Base-by-base conservation (phyloP, 306 rosid species). In the Rosa persica region DNA sequence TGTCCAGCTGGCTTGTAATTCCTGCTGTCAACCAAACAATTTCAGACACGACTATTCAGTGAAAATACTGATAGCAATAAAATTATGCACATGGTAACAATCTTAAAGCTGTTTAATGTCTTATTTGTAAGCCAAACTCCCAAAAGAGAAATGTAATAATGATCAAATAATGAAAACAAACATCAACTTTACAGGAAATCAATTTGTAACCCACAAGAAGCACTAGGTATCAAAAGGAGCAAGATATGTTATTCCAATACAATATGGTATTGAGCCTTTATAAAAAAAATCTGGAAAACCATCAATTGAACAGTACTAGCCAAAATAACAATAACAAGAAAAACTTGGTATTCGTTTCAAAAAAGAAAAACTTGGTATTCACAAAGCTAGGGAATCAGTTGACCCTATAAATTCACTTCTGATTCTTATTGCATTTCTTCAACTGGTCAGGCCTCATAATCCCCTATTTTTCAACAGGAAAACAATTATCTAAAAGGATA, bases 1-100 rank as follows among this genome's bases (percentile, higher is more conserved):
- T 81, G 23, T 72, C 66, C 27, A 36, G 77, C 80, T 73, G 82
- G 40, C 57, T 85, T 60, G 81, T 68, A 64, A 36, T 80, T 44
- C 79, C 92, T 89, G 90, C 38, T 49, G 78, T 62, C 49, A 83
- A 79, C 42, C 13, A 71, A 46, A 76, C 34, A 75, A 48, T 5
- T 17, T 74, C 77, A 73, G 73, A 52, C 62, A 67, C 2, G 40
- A 70, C n/a, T 70, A 67, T 57, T 40, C 16, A 66, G 47, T 55
- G 36, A 22, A 67, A 80, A 40, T 40, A 81, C 34, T 36, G 57
- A 61, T 8, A 34, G 10, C 54, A 54, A 55, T 8, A n/a, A 49
- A 55, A 23, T 60, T 17, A 27, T 48, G 20, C 16, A 38, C 12
- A 38, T 44, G 20, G 34, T 22, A 71, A 73, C 40, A 23, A 57